Evolutionary conservation across 83 land plant genomes (phyloP).

Genomic region (Thuja plicata): DNA sequence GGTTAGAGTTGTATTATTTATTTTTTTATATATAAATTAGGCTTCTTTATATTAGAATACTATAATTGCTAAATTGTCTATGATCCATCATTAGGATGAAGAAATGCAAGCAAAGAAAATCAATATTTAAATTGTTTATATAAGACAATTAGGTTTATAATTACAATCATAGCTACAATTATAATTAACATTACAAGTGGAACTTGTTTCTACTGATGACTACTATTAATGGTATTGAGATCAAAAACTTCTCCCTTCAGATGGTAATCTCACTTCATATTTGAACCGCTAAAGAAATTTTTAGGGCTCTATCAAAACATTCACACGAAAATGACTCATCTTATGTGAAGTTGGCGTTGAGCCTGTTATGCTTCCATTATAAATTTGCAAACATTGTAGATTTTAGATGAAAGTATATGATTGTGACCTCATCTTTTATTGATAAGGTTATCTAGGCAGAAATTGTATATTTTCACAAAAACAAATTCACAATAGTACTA

Average conservation of each 20-base stretch:
- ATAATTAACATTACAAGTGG: too few relatives aligned
- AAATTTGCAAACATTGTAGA: not conserved
- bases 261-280: not conserved
- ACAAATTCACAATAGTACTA: too few relatives aligned
- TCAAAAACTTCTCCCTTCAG: not conserved
- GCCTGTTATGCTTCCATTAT: not conserved
- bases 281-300: not conserved
- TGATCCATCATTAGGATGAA: too few relatives aligned
- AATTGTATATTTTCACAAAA: not conserved
- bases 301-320: not conserved
- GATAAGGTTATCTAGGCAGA: not conserved
- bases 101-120: too few relatives aligned
- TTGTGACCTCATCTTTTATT: not conserved
- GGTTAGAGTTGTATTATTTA: too few relatives aligned
- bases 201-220: not conserved
- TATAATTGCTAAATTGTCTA: too few relatives aligned
- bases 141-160: too few relatives aligned
- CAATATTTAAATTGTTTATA: too few relatives aligned
- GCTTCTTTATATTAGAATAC: too few relatives aligned
- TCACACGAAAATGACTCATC: not conserved
- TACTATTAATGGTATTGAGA: not conserved
- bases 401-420: not conserved
- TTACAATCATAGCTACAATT: too few relatives aligned
- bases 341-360: conserved; percentile 2
- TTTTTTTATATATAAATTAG: too few relatives aligned